These are phyloP conservation scores for Lepidium didymum DNA, from an alignment of 345 rosid genomes.

Conservation along the genomic window DNA sequence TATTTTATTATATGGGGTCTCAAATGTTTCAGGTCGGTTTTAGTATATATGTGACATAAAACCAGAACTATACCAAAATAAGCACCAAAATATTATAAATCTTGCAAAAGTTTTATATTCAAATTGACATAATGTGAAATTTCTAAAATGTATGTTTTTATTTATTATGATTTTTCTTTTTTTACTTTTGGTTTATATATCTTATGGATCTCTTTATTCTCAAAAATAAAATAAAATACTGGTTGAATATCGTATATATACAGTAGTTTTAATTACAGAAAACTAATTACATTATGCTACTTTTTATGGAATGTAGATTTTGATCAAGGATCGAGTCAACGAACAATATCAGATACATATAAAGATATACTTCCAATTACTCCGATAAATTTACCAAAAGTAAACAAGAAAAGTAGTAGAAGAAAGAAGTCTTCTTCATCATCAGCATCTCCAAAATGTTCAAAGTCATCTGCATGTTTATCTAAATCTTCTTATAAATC, in stretches of 20 bases:
- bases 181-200: not conserved
- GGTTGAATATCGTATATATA: too few relatives aligned
- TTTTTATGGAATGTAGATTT: conserved; percentile 15
- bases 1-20: too few relatives aligned
- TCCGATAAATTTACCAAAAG: conserved; percentile 9
- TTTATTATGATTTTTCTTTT: not conserved
- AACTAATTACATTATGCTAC: not conserved
- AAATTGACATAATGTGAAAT: not conserved
- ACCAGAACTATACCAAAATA: not conserved
- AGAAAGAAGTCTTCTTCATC: conserved; percentile 24
- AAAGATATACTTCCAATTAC: conserved; percentile 10
- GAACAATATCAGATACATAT: conserved; percentile 7
- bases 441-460: conserved; percentile 23
- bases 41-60: not conserved
- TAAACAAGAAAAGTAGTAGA: conserved; percentile 12
- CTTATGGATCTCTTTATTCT: not conserved
- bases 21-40: too few relatives aligned
- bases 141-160: not conserved
- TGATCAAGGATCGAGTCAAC: conserved; percentile 22
- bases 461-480: conserved; percentile 12
- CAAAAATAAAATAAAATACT: not conserved
- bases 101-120: not conserved
- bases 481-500: conserved; percentile 32
- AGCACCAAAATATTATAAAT: not conserved
- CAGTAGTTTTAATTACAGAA: not conserved